Conservation (phyloP, 345 rosid genomes). For the Ceriops zippeliana region DNA sequence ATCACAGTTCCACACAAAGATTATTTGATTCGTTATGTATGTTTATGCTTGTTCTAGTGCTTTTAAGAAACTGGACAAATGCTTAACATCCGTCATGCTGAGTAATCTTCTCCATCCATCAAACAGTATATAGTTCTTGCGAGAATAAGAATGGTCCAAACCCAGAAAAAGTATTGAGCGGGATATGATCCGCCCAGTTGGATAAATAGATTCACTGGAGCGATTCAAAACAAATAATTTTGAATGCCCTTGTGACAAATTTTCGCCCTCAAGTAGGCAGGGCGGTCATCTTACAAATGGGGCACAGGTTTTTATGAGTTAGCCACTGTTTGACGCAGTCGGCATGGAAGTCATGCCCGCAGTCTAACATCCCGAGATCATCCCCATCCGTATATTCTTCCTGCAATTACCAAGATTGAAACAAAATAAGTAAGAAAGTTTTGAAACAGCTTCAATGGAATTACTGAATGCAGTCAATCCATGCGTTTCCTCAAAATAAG, state of each 20-base stretch:
- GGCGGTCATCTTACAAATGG: slow-evolving; percentile 30
- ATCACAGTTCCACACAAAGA: slow-evolving; percentile 3
- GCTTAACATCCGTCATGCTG: slow-evolving; percentile 20
- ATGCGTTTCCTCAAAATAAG: background rate
- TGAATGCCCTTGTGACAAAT: background rate
- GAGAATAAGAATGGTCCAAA: slow-evolving; percentile 7
- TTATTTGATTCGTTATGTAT: slow-evolving; percentile 1
- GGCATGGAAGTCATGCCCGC: slow-evolving; percentile 26
- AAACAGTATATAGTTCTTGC: slow-evolving; percentile 17
- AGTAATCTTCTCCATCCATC: background rate
- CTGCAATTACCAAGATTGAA: slow-evolving; percentile 16
- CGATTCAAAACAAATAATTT: slow-evolving; percentile 9
- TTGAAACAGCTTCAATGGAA: background rate
- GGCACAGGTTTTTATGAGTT: slow-evolving; percentile 22
- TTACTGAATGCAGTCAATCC: background rate
- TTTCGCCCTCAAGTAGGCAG: slow-evolving; percentile 33
- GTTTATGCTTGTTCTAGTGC: background rate
- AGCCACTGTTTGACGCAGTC: slow-evolving; percentile 27
- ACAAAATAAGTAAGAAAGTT: slow-evolving; percentile 1
- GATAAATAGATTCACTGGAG: slow-evolving; percentile 14
- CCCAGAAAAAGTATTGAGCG: background rate
- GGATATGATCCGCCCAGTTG: slow-evolving; percentile 15
- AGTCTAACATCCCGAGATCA: slow-evolving; percentile 21
- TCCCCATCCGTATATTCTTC: slow-evolving; percentile 18
- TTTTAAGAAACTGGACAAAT: slow-evolving; percentile 6